These are phyloP conservation scores for Periconia sp. DNA, from an alignment of 2,329 filamentous ascomycete genomes.

Conservation along the genomic window DNA sequence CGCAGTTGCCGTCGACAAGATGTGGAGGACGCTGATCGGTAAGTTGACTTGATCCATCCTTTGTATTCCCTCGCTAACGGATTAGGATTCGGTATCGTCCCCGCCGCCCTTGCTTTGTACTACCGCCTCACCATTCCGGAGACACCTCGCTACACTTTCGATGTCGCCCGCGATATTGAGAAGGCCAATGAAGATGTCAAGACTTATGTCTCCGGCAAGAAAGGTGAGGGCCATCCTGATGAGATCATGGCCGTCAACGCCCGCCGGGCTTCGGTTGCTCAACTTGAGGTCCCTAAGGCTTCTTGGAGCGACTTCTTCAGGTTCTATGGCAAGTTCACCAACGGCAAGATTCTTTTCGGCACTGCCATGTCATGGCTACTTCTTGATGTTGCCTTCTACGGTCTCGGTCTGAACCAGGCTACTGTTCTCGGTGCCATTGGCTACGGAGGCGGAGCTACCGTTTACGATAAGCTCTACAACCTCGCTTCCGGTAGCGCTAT, in stretches of 20 bases:
- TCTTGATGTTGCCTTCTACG: constrained; percentile 65
- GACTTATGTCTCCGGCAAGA: constrained; percentile 73
- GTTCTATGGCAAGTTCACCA: constrained; percentile 74
- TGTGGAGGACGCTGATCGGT: constrained; percentile 51
- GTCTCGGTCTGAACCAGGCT: constrained; percentile 75
- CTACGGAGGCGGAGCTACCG: constrained; percentile 65
- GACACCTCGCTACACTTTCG: constrained; percentile 50
- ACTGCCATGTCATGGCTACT: constrained; percentile 77
- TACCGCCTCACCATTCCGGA: constrained; percentile 52
- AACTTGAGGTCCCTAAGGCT: constrained; percentile 71
- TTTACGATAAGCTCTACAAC: constrained; percentile 75
- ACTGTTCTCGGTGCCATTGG: constrained; percentile 75
- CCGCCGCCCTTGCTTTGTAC: constrained; percentile 49
- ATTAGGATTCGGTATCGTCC: constrained; percentile 61
- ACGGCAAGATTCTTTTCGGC: constrained; percentile 75
- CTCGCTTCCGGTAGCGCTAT: constrained; percentile 81
- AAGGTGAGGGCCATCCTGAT: constrained; percentile 67
- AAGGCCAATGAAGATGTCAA: constrained; percentile 72
- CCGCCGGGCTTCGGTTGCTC: constrained; percentile 59
- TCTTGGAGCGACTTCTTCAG: constrained; percentile 72
- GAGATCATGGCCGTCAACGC: constrained; percentile 68
- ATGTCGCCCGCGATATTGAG: constrained; percentile 48
- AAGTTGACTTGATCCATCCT: constrained; percentile 70
- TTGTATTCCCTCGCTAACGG: constrained; percentile 66
- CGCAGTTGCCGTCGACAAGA: constrained; percentile 45